Base-by-base conservation (phyloP, 2,329 filamentous ascomycete genomes). In the Paracoccidioides lutzii region DNA sequence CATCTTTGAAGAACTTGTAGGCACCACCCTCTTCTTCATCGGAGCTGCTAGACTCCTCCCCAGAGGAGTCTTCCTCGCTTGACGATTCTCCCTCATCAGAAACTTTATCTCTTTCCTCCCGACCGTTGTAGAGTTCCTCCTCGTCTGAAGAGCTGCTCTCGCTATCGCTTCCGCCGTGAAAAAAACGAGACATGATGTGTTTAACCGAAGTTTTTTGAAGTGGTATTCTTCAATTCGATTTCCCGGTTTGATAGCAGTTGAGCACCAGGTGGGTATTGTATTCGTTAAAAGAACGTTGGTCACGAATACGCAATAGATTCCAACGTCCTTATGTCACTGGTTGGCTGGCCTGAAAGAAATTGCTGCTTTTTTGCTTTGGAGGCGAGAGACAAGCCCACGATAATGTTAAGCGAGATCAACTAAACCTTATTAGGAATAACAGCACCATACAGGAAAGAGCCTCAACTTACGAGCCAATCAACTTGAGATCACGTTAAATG, bases 111-210 rank as follows among this genome's bases (percentile, higher is more conserved):
- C 57, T 52, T 63, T 78, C 75, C 71, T 88, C 86, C 73, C 84
- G 84, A 65, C 85, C 85, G 65, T 81, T 82, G 83, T 94, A 94
- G 75, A 95, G 85, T 75, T 90, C 86, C 78, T 97, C 90, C 79
- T 97, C 91, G 66, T 96, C 91, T 68, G 80, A 82, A 61, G 89
- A 95, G 80, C 88, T 89, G 78, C 83, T 90, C 76, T 96, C 90
- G 79, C 83, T 88, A 69, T 91, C 95, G 83, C 90, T 96, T 76
- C 95, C 90, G 78, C 85, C 87, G 75, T 89, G 87, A 81, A 97
- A 97, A 77, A 97, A 98, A 78, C 90, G 87, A 81, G 93, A 97
- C 87, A 91, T 93, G 60, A 70, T 42, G 35, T 32, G 28, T 32
- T 32, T 46, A 5, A 14, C 14, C n/a, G 43, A n/a, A 22, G 44